Base-by-base conservation (phyloP, 306 rosid genomes). In the Lathyrus oleraceus region DNA sequence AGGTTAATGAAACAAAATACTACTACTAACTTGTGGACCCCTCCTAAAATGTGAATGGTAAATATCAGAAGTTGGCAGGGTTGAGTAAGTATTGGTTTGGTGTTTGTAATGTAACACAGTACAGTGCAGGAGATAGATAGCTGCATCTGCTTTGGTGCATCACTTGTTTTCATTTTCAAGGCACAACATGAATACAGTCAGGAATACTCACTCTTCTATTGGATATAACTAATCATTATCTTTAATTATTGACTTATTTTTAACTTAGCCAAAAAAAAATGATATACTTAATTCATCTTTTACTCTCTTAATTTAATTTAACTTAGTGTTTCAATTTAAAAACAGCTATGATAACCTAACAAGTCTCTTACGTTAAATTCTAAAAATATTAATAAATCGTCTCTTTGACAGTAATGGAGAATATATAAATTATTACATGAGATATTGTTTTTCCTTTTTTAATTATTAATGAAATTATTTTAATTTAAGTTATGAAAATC, bases 11-110 rank as follows among this genome's bases (percentile, higher is more conserved):
- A 65, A n/a, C 32, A 6, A 23, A 43, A 19, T 27, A 42, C n/a
- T n/a, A n/a, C n/a, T n/a, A n/a, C n/a, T n/a, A 43, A n/a, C 56
- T 38, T 73, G 66, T 62, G 80, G 80, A 68, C 75, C 75, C 15
- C 6, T 1, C 14, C 6, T 0, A 5, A 53, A 17, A 56, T 27
- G 25, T 30, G 47, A 53, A 40, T 35, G 47, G 36, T 2, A 74
- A 30, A 12, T 10, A 61, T 69, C 65, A 69, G 71, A 61, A 2
- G 12, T 25, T 68, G 71, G 76, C 80, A 76, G 75, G 53, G 64
- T 43, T 60, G 52, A 28, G 65, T 49, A 67, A 69, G 69, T 61
- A 10, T 39, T 62, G 52, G 71, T 70, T 69, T 61, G 66, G 61
- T 62, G 70, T 35, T 70, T 63, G 76, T 23, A 70, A 70, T 10